Conservation (phyloP, 2,329 filamentous ascomycete species). For the Pseudogymnoascus sp. region DNA sequence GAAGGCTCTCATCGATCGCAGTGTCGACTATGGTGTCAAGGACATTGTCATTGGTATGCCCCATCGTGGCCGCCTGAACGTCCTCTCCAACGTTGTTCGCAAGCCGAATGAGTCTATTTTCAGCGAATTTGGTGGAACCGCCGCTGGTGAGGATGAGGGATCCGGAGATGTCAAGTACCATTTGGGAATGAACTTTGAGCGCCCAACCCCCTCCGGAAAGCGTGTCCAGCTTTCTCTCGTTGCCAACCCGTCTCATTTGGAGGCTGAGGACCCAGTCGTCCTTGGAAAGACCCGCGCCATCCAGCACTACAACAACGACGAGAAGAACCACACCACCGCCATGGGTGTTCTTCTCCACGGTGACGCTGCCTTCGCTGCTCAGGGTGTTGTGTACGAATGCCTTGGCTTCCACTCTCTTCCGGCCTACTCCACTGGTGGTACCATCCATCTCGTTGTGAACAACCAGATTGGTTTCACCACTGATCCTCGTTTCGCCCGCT, state of each 20-base stretch:
- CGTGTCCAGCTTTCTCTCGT: conserved; percentile 98
- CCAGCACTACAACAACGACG: conserved; percentile 97
- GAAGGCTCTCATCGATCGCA: conserved; percentile 98
- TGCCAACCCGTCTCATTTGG: conserved; percentile 95
- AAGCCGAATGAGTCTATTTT: conserved; percentile 99
- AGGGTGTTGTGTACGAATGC: conserved; percentile 97
- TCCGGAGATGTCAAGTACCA: conserved; percentile 99
- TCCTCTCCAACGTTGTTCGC: conserved; percentile 94
- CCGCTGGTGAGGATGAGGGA: conserved; percentile 84
- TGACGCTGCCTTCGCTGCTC: conserved; percentile 91
- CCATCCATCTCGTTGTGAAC: conserved; percentile 95
- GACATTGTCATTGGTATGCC: conserved; percentile 99
- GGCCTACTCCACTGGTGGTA: conserved; percentile 93
- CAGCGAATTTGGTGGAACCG: conserved; percentile 87
- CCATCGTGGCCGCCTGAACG: conserved; percentile 94
- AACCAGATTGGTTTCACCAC: conserved; percentile 99
- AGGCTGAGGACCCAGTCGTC: conserved; percentile 96
- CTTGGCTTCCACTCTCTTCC: conserved; percentile 95
- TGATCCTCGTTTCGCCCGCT: conserved; percentile 92
- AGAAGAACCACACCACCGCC: conserved; percentile 76
- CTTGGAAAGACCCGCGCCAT: conserved; percentile 96
- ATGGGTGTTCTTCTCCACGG: conserved; percentile 96
- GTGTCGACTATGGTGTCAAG: conserved; percentile 96
- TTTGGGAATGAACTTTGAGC: conserved; percentile 99
- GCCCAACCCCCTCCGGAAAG: conserved; percentile 94